These are phyloP conservation scores for Talaromyces wortmannii DNA, from an alignment of 495 filamentous ascomycete species.

Conservation along the genomic window DNA sequence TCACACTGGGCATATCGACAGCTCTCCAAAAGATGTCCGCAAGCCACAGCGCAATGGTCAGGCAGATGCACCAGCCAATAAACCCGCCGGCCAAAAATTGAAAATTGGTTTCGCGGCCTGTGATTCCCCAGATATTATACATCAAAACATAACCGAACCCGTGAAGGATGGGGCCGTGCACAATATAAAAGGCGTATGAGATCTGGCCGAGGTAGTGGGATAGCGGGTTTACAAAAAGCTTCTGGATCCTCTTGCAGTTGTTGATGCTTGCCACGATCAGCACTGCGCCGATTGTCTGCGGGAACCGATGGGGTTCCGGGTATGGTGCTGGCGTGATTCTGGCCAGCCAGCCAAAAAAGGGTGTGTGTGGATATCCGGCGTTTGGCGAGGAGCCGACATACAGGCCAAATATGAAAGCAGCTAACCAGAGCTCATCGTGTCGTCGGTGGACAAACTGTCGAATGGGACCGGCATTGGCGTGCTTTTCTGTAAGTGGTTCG, in stretches of 20 bases:
- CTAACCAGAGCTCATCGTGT: constrained; percentile 48
- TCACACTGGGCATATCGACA: constrained; percentile 52
- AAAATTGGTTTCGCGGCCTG: constrained; percentile 44
- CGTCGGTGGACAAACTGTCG: constrained; percentile 32
- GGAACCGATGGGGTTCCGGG: constrained; percentile 35
- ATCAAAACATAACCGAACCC: constrained; percentile 42
- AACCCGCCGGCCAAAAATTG: constrained; percentile 46
- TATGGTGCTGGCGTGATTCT: constrained; percentile 33
- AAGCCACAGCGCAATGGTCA: constrained; percentile 47
- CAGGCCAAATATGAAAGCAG: constrained; percentile 31
- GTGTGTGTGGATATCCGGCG: constrained; percentile 35
- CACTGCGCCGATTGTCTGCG: constrained; percentile 45
- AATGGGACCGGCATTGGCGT: neutral
- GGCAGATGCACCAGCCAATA: constrained; percentile 39
- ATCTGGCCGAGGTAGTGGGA: constrained; percentile 59
- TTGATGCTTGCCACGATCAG: constrained; percentile 50
- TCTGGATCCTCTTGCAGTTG: constrained; percentile 44
- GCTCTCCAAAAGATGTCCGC: constrained; percentile 53
- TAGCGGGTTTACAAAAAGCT: constrained; percentile 45
- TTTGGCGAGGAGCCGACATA: constrained; percentile 38
- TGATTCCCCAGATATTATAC: constrained; percentile 45
- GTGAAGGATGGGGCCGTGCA: constrained; percentile 53
- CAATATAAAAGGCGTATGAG: constrained; percentile 58
- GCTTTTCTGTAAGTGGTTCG: constrained; percentile 7
- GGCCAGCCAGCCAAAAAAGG: constrained; percentile 37